Evolutionary conservation across 441 rosid genomes (phyloP).

Genomic region (Eruca vesicaria): DNA sequence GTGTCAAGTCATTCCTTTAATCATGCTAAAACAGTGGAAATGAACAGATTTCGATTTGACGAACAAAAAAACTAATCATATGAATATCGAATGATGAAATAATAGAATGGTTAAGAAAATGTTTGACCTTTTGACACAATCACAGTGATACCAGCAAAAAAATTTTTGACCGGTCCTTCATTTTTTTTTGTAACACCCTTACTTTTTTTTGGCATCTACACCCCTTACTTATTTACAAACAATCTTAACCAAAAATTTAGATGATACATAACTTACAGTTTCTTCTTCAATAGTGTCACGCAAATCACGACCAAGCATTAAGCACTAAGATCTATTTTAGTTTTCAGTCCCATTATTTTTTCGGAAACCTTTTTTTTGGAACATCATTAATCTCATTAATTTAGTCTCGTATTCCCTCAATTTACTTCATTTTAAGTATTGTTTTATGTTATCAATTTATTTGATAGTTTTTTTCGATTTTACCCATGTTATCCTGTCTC

Average conservation of each 20-base stretch:
- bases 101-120: neutral
- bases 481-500: too few species aligned
- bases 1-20: neutral
- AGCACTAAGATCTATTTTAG: neutral
- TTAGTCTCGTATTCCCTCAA: neutral
- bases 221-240: neutral
- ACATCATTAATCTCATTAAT: neutral
- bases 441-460: too few species aligned
- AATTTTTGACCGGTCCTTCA: too few species aligned
- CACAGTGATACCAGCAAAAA: neutral
- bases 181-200: too few species aligned
- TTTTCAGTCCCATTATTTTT: neutral
- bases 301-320: neutral
- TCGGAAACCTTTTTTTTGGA: too few species aligned
- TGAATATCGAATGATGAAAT: neutral
- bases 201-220: too few species aligned
- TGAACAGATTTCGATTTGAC: neutral
- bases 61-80: neutral
- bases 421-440: too few species aligned
- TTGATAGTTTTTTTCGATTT: too few species aligned
- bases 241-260: neutral
- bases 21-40: neutral
- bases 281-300: neutral
- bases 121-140: too few species aligned
- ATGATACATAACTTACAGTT: neutral